Percentiles rank a stretch among this genome's conserved stretches.
Evolutionary conservation across 2,329 filamentous ascomycete genomes (phyloP).

Genomic region (Epichloe uncinata): DNA sequence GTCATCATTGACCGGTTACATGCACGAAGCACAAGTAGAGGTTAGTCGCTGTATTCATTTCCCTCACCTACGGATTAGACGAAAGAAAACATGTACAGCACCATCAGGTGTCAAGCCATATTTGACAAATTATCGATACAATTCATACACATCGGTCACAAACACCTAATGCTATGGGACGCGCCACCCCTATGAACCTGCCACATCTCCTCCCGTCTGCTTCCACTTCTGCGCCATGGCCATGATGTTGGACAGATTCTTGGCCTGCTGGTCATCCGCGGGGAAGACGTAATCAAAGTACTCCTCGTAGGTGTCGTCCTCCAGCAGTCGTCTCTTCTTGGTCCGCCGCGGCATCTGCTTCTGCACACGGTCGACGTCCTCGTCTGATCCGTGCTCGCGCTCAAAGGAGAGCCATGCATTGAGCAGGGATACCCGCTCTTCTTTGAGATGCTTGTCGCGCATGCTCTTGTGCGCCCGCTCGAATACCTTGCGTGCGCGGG

Average conservation of each 20-base stretch:
- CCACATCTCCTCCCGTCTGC: constrained; percentile 30
- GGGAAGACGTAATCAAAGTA: constrained; percentile 97
- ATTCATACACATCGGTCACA: background rate
- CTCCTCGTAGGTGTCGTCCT: constrained; percentile 87
- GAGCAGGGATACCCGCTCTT: constrained; percentile 84
- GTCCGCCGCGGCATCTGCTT: constrained; percentile 87
- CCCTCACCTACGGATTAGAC: no score
- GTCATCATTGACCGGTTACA: no score
- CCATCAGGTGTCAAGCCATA: background rate
- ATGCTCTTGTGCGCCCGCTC: constrained; percentile 73
- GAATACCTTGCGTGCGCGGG: constrained; percentile 70
- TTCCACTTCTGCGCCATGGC: constrained; percentile 86
- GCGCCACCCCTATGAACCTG: constrained; percentile 12
- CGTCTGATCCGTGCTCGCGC: constrained; percentile 60
- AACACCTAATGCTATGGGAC: background rate
- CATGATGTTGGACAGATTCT: constrained; percentile 71
- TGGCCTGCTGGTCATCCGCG: constrained; percentile 77
- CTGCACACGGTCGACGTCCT: constrained; percentile 71
- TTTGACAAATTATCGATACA: background rate
- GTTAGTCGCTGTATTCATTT: no score
- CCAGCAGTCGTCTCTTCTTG: constrained; percentile 83
- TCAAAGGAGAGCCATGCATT: constrained; percentile 92
- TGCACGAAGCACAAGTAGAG: no score
- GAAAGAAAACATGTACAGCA: no score
- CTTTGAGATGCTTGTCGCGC: constrained; percentile 81